These are phyloP conservation scores for Alnus glutinosa DNA, from an alignment of 306 rosid genomes.

Conservation along the genomic window DNA sequence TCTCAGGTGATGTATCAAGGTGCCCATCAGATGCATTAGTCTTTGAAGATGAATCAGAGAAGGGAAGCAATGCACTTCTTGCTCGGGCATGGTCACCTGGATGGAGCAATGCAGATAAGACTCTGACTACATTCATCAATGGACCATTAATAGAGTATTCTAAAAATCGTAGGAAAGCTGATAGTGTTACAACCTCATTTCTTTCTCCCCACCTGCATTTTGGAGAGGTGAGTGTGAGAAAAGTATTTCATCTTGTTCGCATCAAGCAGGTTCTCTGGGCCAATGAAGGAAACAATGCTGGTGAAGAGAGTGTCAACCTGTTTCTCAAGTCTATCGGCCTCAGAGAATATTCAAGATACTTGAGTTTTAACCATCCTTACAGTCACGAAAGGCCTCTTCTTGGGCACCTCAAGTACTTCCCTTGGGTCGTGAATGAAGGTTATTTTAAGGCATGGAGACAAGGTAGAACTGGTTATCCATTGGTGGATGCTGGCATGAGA, in stretches of 20 bases:
- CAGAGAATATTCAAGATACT: constrained; percentile 89
- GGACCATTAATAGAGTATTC: constrained; percentile 88
- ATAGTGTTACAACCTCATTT: constrained; percentile 88
- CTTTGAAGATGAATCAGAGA: constrained; percentile 91
- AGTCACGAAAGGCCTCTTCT: constrained; percentile 88
- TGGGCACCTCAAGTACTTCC: constrained; percentile 81
- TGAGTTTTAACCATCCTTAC: constrained; percentile 83
- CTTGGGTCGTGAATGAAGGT: constrained; percentile 74
- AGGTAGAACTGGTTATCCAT: constrained; percentile 95
- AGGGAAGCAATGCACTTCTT: constrained; percentile 96
- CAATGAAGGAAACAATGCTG: constrained; percentile 81
- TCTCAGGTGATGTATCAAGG: constrained; percentile 76
- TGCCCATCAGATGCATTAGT: constrained; percentile 55
- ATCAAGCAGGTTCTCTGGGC: constrained; percentile 96
- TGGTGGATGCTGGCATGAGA: constrained; percentile 99
- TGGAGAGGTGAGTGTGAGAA: constrained; percentile 95
- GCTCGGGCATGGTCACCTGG: constrained; percentile 99
- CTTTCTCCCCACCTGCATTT: constrained; percentile 97
- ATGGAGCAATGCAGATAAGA: constrained; percentile 97
- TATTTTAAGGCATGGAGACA: constrained; percentile 95
- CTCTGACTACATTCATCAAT: constrained; percentile 78
- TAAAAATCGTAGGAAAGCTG: constrained; percentile 85
- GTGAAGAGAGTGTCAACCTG: constrained; percentile 87
- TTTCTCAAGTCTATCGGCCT: constrained; percentile 89
- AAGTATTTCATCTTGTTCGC: constrained; percentile 88